These are phyloP conservation scores for Mercurialis annua DNA, from an alignment of 345 rosid species.

Conservation along the genomic window DNA sequence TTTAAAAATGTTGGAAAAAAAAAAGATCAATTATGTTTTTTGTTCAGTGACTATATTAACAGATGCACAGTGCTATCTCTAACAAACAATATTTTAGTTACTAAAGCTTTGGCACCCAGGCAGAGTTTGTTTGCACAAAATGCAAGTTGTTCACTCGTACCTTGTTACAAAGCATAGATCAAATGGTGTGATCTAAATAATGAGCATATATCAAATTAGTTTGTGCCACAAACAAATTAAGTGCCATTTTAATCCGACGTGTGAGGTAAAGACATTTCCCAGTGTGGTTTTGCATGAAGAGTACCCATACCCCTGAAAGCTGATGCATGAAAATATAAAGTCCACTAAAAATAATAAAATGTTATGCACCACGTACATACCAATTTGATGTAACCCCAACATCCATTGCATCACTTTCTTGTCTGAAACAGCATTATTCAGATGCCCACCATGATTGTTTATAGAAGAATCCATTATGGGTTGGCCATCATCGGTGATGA, in stretches of 20 bases:
- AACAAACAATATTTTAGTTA: not conserved
- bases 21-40: too few species aligned
- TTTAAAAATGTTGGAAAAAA: too few species aligned
- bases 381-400: constrained; percentile 78
- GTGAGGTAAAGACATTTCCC: not conserved
- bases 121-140: not conserved
- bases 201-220: too few species aligned
- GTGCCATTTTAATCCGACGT: constrained; percentile 2
- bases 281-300: not conserved
- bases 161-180: not conserved
- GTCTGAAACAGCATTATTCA: constrained; percentile 43
- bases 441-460: constrained; percentile 29
- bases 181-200: too few species aligned
- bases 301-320: not conserved
- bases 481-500: constrained; percentile 60
- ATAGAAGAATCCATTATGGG: constrained; percentile 42
- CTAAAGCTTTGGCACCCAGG: constrained; percentile 1
- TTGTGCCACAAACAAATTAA: not conserved
- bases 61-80: too few species aligned
- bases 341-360: not conserved
- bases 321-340: constrained; percentile 1
- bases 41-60: too few species aligned
- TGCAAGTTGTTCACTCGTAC: not conserved
- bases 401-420: constrained; percentile 77
- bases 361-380: constrained; percentile 38